These are phyloP conservation scores for Kodamaea leandrae DNA, from an alignment of 805 yeast species.

Conservation along the genomic window DNA sequence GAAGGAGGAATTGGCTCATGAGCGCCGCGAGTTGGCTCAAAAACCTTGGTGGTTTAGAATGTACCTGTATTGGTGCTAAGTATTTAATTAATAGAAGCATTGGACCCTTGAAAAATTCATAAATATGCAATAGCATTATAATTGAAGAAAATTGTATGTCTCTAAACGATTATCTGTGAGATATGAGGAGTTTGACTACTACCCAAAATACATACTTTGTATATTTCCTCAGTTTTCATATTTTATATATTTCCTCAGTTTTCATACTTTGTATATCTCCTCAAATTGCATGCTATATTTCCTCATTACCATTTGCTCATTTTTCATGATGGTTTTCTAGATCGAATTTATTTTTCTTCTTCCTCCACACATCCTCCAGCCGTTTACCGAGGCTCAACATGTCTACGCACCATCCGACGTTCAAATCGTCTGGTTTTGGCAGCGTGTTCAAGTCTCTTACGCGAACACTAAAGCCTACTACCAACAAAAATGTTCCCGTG, in stretches of 20 bases:
- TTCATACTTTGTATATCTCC: too few relatives aligned
- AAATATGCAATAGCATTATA: too few relatives aligned
- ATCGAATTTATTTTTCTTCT: background rate
- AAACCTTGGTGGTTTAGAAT: constrained; percentile 36
- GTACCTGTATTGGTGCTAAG: constrained; percentile 36
- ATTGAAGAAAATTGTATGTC: too few relatives aligned
- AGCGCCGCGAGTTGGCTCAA: constrained; percentile 26
- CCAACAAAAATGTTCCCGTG: constrained; percentile 26
- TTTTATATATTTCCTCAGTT: too few relatives aligned
- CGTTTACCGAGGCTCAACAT: constrained; percentile 8
- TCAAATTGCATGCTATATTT: too few relatives aligned
- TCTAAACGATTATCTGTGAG: too few relatives aligned
- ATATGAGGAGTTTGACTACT: too few relatives aligned
- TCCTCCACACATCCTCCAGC: background rate
- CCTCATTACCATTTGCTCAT: too few relatives aligned
- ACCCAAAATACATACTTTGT: too few relatives aligned
- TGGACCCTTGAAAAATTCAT: too few relatives aligned
- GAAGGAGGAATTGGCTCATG: constrained; percentile 30
- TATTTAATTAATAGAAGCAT: background rate
- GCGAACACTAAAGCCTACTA: constrained; percentile 32
- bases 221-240: too few relatives aligned
- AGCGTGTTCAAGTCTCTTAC: constrained; percentile 40
- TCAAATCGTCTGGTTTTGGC: constrained; percentile 35
- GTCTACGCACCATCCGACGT: constrained; percentile 32
- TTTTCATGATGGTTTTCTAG: background rate